Evolutionary conservation across 129 eudicot genomes (phyloP).

Genomic region (Smallanthus sonchifolius): DNA sequence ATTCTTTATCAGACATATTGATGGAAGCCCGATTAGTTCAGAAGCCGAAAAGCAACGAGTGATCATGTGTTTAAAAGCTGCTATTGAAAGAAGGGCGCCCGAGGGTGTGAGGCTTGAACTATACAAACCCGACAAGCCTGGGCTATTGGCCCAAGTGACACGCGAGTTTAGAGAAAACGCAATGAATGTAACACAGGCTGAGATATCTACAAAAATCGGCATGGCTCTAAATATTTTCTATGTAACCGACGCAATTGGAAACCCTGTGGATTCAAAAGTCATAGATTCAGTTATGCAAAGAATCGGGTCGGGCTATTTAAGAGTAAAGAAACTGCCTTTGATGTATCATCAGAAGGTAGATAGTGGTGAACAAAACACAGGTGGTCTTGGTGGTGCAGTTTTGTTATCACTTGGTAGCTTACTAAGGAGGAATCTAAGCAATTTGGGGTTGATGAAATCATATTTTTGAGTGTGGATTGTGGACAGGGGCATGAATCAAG

Average conservation of each 20-base stretch:
- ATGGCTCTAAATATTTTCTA: constrained; percentile 59
- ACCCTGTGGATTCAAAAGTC: constrained; percentile 46
- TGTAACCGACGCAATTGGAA: constrained; percentile 70
- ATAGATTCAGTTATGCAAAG: constrained; percentile 54
- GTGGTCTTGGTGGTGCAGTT: constrained; percentile 55
- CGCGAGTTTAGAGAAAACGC: constrained; percentile 93
- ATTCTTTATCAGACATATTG: constrained; percentile 68
- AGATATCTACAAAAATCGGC: constrained; percentile 65
- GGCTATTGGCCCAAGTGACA: constrained; percentile 78
- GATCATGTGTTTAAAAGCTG: constrained; percentile 64
- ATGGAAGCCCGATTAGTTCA: constrained; percentile 80
- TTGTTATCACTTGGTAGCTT: constrained; percentile 79
- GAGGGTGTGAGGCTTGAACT: constrained; percentile 84
- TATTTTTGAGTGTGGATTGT: constrained; percentile 32
- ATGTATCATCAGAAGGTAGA: constrained; percentile 40
- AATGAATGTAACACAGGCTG: constrained; percentile 78
- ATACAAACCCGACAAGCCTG: constrained; percentile 43
- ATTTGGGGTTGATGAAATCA: constrained; percentile 78
- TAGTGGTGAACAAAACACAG: constrained; percentile 32
- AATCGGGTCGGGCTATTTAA: constrained; percentile 53
- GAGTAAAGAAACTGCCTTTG: constrained; percentile 70
- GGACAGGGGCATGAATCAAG: background rate
- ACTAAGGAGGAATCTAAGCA: constrained; percentile 72
- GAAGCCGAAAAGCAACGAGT: constrained; percentile 91
- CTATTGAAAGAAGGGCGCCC: constrained; percentile 82